A percentile compares a stretch with the other conserved stretches of the same genome.
Evolutionary conservation across 257 asterid species (phyloP).

Genomic region (Linaria vulgaris): DNA sequence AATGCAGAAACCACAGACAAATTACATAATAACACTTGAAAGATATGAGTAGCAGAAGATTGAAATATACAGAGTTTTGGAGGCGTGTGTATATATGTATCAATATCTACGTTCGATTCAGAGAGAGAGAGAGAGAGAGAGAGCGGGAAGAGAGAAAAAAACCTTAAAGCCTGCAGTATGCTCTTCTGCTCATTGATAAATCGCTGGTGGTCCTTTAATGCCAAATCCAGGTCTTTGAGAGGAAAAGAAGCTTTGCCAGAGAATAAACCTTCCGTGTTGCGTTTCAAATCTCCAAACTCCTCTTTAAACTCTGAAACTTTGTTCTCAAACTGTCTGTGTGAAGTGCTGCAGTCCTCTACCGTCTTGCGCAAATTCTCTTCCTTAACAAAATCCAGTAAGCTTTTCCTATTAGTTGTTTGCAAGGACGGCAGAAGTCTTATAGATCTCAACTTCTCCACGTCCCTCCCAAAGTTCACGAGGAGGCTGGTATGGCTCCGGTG

Average conservation of each 20-base stretch:
- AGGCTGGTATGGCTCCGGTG: constrained; percentile 66
- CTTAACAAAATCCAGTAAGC: constrained; percentile 84
- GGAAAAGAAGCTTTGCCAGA: constrained; percentile 70
- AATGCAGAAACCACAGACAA: neutral
- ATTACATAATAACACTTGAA: constrained; percentile 7
- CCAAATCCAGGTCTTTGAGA: constrained; percentile 64
- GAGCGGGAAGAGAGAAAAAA: constrained; percentile 15
- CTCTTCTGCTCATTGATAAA: constrained; percentile 77
- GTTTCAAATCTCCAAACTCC: constrained; percentile 86
- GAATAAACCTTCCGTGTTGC: constrained; percentile 62
- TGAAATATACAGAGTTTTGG: neutral
- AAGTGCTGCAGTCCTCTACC: constrained; percentile 75
- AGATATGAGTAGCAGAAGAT: neutral
- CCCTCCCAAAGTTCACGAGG: constrained; percentile 72
- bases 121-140: neutral
- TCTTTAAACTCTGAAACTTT: constrained; percentile 81
- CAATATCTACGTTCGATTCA: neutral
- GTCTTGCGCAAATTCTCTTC: constrained; percentile 81
- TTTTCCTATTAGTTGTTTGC: constrained; percentile 60
- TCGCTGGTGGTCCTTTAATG: constrained; percentile 68
- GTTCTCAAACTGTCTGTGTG: constrained; percentile 90
- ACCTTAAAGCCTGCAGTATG: constrained; percentile 96
- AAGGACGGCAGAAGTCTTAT: constrained; percentile 67
- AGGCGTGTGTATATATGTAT: constrained; percentile 3
- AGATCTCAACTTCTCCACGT: constrained; percentile 73